Conservation (phyloP, 2,329 filamentous ascomycete genomes). For the Colletotrichum trifolii region DNA sequence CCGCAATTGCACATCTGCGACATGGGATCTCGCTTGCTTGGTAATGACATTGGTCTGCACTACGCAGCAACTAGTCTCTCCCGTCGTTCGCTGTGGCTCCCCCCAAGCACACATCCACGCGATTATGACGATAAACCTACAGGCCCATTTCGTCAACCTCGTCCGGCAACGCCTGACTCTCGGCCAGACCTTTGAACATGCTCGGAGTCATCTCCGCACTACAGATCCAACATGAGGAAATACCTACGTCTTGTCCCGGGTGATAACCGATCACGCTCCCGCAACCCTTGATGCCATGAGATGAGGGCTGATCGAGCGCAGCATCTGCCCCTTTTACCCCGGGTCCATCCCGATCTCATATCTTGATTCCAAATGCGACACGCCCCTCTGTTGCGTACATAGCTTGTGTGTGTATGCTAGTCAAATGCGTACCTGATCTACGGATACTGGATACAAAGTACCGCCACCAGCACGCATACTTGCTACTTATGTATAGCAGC, state of each 20-base stretch:
- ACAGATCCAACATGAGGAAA: neutral
- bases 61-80: neutral
- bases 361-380: constrained; percentile 27
- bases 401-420: constrained; percentile 20
- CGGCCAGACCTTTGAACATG: too few relatives aligned
- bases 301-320: too few relatives aligned
- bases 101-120: neutral
- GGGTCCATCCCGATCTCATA: constrained; percentile 2
- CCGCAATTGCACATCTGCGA: constrained; percentile 5
- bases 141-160: neutral
- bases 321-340: constrained; percentile 11
- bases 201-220: neutral
- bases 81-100: neutral
- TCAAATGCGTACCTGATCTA: neutral
- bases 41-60: too few relatives aligned
- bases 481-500: too few relatives aligned
- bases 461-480: too few relatives aligned
- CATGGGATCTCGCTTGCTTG: neutral
- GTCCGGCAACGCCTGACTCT: neutral
- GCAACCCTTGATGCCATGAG: neutral
- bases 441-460: neutral
- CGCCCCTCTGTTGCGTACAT: neutral
- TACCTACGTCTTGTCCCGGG: neutral
- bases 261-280: neutral
- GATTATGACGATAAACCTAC: constrained; percentile 2